Base-by-base conservation (phyloP, 2,329 filamentous ascomycete genomes). In the Pseudocercospora vitis region DNA sequence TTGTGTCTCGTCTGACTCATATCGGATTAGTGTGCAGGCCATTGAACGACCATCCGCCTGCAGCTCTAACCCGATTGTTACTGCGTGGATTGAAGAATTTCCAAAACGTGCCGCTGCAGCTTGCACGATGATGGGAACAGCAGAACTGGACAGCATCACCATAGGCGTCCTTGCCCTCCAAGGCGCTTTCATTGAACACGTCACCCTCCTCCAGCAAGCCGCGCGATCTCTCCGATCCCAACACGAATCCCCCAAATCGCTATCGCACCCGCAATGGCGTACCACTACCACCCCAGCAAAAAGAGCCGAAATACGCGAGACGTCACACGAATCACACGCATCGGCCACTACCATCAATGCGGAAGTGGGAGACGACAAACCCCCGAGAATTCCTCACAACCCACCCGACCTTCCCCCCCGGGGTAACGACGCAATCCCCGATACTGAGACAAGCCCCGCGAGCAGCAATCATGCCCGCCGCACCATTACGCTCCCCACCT, bases 151-250 rank as follows among this genome's bases (percentile, higher is more conserved):
- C 5, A 12, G 56, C 24, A 70, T 83, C 52, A 82, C 79, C 12
- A 75, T 86, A 42, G 83, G 83, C 59, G 83, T 86, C 28, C 77
- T 86, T 31, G 84, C 94, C 62, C 82, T 99, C 14, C 94, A 99
- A 74, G 94, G 94, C 64, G 92, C 91, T 53, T 96, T 97, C 72
- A 81, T 84, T 65, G 92, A 99, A 71, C 92, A 99, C 75, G 71
- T 96, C 53, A 79, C 83, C 60, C 81, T 95, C 31, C 79, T 97
- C 31, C 81, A 81, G 61, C 79, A 81, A 58, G 91, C 91, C 4
- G 81, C 84, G 12, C 42, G 24, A 18, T 28, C 42, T 2, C 24
- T 45, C n/a, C 26, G 26, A 29, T 29, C 19, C 14, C 37, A 19
- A 24, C 37, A n/a, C 5, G 16, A 40, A 24, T 40, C 19, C n/a